Conservation (phyloP, 495 filamentous ascomycete species). For the Pseudevernia furfuracea region DNA sequence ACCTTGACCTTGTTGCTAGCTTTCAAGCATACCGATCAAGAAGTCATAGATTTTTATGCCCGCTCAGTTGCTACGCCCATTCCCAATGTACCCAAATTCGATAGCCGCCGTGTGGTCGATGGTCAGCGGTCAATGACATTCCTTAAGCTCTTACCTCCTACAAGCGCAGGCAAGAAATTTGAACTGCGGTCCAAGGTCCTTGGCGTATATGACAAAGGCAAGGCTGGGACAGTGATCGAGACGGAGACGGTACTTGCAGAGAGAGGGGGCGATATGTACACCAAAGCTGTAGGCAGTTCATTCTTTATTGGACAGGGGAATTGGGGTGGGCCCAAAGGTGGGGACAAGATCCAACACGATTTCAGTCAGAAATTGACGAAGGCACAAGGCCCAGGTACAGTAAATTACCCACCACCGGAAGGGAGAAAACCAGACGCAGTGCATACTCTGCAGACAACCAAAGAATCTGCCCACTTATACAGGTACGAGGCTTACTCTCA, state of each 20-base stretch:
- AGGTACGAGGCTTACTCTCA: slow-evolving; percentile 33
- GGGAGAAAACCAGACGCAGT: slow-evolving; percentile 66
- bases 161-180: slow-evolving; percentile 62
- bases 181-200: slow-evolving; percentile 73
- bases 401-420: slow-evolving; percentile 66
- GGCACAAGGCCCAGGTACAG: slow-evolving; percentile 53
- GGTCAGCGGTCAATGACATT: slow-evolving; percentile 76
- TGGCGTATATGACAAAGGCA: slow-evolving; percentile 88
- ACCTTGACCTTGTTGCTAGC: slow-evolving; percentile 36
- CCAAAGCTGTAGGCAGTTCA: slow-evolving; percentile 55
- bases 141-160: slow-evolving; percentile 67
- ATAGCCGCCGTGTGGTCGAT: slow-evolving; percentile 67
- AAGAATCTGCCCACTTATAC: slow-evolving; percentile 67
- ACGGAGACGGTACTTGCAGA: slow-evolving; percentile 73
- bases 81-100: slow-evolving; percentile 70
- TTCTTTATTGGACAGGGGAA: slow-evolving; percentile 80
- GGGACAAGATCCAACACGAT: background rate
- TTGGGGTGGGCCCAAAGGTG: slow-evolving; percentile 88
- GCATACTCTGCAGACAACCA: slow-evolving; percentile 58
- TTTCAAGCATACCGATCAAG: slow-evolving; percentile 70
- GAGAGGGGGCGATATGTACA: slow-evolving; percentile 62
- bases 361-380: slow-evolving; percentile 1
- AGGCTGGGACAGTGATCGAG: slow-evolving; percentile 73
- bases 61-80: slow-evolving; percentile 50
- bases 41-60: slow-evolving; percentile 83